These are phyloP conservation scores for Alternaria ventricosa DNA, from an alignment of 2,329 filamentous ascomycete genomes.

Conservation along the genomic window DNA sequence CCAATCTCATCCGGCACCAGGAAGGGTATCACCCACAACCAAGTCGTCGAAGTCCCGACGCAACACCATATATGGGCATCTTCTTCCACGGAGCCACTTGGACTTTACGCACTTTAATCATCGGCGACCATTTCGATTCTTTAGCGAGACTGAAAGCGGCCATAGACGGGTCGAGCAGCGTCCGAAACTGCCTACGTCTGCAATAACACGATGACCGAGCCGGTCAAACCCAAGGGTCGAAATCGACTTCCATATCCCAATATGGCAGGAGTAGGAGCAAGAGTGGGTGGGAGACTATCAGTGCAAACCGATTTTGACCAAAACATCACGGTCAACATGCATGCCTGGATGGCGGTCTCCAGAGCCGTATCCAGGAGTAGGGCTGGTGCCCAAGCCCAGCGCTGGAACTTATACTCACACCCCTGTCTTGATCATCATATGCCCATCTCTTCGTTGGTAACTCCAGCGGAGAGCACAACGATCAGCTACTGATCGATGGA, in stretches of 20 bases:
- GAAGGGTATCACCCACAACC: slow-evolving; percentile 4
- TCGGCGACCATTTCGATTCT: neutral
- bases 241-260: neutral
- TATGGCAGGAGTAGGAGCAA: neutral
- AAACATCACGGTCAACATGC: neutral
- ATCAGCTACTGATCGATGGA: neutral
- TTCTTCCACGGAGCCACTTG: neutral
- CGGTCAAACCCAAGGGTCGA: neutral
- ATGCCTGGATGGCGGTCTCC: neutral
- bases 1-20: slow-evolving; percentile 45
- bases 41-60: neutral
- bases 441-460: neutral
- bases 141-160: neutral
- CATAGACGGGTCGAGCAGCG: neutral
- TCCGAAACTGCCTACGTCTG: neutral
- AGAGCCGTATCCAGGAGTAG: neutral
- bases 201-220: neutral
- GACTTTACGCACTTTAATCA: neutral
- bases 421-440: neutral
- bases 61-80: neutral
- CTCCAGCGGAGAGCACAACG: neutral
- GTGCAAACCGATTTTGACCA: neutral
- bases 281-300: neutral
- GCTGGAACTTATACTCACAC: neutral
- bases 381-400: neutral